Evolutionary conservation across 2,329 filamentous ascomycete species (phyloP), one percentile per base, ranked within the genome.

Genomic region (Neobulgaria alba): DNA sequence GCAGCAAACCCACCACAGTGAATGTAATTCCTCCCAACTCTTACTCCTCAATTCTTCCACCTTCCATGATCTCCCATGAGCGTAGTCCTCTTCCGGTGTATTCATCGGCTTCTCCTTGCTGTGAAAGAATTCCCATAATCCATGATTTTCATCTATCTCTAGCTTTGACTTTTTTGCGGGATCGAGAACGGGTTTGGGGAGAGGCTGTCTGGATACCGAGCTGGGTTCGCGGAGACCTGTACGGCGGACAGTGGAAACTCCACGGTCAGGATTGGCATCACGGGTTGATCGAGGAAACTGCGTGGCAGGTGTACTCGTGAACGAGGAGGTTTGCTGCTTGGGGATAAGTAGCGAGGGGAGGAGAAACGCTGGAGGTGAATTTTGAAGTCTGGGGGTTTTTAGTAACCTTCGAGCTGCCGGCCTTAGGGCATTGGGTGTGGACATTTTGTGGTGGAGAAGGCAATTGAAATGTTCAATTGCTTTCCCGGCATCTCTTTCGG

Each of bases 51-150:
- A 70, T 67, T 98, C 92, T 64, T 86, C 77, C 5, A 85, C 79
- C 9, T 74, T 79, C 92, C 92, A 98, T 19, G 78, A 69, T 39
- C 92, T 77, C 12, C 92, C 92, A 62, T 92, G 82, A 49, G 75
- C 68, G 36, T 70, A 61, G 41, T 84, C 78, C 51, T 90, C 79
- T 26, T 77, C 72, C 4, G 89, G 88, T 5, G 79, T 79, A 53
- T 73, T 72, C 55, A 95, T 62, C n/a, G 80, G 65, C 56, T 78
- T 75, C 49, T 76, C 75, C 49, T 80, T 73, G 47, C 72, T 71
- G 55, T 81, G 78, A 65, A 98, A 96, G 67, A 98, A 98, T 1
- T 77, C 82, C 83, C 85, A 96, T 9, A 98, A 79, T 20, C 88
- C 90, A 64, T 98, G 92, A 50, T 89, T 66, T 19, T 77, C 71